Base-by-base conservation (phyloP, 225 moss, liverwort and hornwort species). In the Marchantia paleacea region DNA sequence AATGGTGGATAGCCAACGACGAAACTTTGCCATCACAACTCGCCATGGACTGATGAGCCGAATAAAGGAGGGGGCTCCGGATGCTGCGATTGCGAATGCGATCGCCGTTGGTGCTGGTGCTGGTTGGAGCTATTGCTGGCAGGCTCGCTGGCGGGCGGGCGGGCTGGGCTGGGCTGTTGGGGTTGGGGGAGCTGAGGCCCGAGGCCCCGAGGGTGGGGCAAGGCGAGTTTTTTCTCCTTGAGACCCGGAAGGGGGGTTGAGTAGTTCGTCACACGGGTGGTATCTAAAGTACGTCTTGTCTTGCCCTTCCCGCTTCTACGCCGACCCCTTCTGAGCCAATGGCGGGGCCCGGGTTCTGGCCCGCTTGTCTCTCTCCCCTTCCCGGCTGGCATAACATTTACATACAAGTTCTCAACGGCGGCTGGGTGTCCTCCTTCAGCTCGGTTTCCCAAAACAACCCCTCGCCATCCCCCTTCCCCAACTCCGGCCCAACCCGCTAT, bases 191-290 rank as follows among this genome's bases (percentile, higher is more conserved):
- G 70, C 51, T 51, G 55, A 7, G 7, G 53, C 53, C 53, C 12
- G 53, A 7, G 7, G 60, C 60, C n/a, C 20, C n/a, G 3, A 24
- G n/a, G 62, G 10, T 75, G 74, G 28, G 72, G 13, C 12, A 24
- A 51, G 51, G 12, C n/a, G 47, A 47, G 51, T 49, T 73, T 8
- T n/a, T 73, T 53, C 9, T 48, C 51, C 52, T 52, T 25, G n/a
- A 52, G 51, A 51, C 22, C 16, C 18, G 66, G 25, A 10, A 53
- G 73, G 25, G 52, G 73, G 39, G 39, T 39, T 52, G 39, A 52
- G 77, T 62, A 64, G 24, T 63, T 49, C 18, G 53, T 77, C 12
- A 48, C 62, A 65, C 77, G 77, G 64, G 77, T 75, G 39, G 76
- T 66, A 65, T 77, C 20, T 49, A 77, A 64, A 51, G 78, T 65